These are phyloP conservation scores for Fagopyrum tataricum DNA, from an alignment of 148 eudicot species.

Conservation along the genomic window DNA sequence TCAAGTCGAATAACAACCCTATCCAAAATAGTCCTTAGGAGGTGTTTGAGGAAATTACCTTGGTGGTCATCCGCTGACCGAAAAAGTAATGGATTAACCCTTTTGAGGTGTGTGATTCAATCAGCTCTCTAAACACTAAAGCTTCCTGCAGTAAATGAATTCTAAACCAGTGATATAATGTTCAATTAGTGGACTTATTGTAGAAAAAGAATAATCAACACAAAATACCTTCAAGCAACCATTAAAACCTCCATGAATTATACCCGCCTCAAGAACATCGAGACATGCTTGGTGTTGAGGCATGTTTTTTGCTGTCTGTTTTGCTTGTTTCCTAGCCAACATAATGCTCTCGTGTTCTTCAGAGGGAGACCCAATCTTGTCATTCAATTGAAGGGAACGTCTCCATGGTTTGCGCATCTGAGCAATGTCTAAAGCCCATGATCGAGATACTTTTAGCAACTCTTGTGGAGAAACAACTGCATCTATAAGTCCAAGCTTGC, in stretches of 20 bases:
- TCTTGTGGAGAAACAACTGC: conserved; percentile 64
- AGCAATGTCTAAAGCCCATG: conserved; percentile 86
- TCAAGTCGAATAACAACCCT: too few species aligned
- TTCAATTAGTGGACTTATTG: neutral
- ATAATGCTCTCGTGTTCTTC: conserved; percentile 52
- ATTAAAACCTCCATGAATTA: conserved; percentile 70
- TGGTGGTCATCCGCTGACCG: conserved; percentile 71
- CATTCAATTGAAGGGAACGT: conserved; percentile 68
- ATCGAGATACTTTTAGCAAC: conserved; percentile 55
- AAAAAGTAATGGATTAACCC: conserved; percentile 83
- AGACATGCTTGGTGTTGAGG: conserved; percentile 87
- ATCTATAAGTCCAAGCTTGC: conserved; percentile 76
- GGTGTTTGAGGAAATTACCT: conserved; percentile 31
- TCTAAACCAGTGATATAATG: neutral
- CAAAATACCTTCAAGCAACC: conserved; percentile 64
- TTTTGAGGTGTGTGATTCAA: conserved; percentile 57
- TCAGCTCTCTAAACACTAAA: conserved; percentile 47
- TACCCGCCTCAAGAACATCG: conserved; percentile 80
- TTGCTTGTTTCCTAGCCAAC: conserved; percentile 67
- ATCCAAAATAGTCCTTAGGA: neutral
- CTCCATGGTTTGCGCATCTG: conserved; percentile 66
- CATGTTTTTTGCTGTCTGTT: conserved; percentile 59
- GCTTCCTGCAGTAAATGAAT: conserved; percentile 46
- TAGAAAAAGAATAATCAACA: neutral
- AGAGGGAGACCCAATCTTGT: conserved; percentile 64